Percentiles rank a stretch among this genome's conserved stretches.
Evolutionary conservation across 1,139 yeast genomes (phyloP).

Genomic region (Yamadazyma pseudoaaseri): DNA sequence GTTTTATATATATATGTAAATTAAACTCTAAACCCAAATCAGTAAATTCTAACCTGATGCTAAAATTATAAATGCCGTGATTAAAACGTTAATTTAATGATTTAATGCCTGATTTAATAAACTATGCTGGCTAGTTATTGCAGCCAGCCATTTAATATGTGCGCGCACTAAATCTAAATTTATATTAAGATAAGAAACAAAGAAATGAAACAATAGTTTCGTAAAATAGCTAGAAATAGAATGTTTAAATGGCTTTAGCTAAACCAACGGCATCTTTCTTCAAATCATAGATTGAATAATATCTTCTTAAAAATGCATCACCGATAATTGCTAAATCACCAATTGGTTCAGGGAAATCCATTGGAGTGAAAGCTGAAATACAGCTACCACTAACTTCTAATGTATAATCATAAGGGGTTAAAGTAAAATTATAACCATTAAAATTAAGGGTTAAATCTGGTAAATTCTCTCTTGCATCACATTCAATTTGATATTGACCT

Average conservation of each 20-base stretch:
- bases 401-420: constrained; percentile 85
- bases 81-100: constrained; percentile 1
- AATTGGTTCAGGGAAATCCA: constrained; percentile 96
- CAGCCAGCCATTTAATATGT: constrained; percentile 4
- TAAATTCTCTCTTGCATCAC: constrained; percentile 74
- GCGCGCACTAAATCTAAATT: too few relatives aligned
- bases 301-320: constrained; percentile 93
- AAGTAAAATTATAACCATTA: constrained; percentile 86
- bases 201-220: too few relatives aligned
- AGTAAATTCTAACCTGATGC: constrained; percentile 5
- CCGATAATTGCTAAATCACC: constrained; percentile 96
- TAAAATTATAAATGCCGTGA: constrained; percentile 2
- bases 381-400: constrained; percentile 93
- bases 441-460: constrained; percentile 91
- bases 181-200: too few relatives aligned
- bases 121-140: constrained; percentile 4
- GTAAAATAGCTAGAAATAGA: too few relatives aligned
- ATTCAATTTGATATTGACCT: constrained; percentile 92
- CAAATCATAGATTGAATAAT: constrained; percentile 89
- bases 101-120: background rate
- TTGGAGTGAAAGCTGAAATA: constrained; percentile 92
- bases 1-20: background rate
- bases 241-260: constrained; percentile 60
- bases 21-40: background rate
- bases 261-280: constrained; percentile 91